phyloP scores from a whole-genome alignment of 805 yeast genomes.

The Nakazawaea laoshanensis region DNA sequence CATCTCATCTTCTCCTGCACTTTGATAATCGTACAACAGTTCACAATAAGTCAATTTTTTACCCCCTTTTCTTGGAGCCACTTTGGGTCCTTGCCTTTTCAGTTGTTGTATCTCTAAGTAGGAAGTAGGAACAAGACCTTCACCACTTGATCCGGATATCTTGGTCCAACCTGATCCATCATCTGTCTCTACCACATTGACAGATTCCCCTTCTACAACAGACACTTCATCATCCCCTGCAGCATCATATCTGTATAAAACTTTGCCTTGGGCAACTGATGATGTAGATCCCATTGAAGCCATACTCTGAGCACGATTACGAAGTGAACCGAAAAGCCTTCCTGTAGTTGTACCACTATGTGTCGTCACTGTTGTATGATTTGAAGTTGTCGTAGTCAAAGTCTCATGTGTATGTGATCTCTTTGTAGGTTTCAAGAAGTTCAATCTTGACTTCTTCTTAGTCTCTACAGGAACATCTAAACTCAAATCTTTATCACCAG shows the following conservation, averaged over 20 bases:
- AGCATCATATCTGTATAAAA: conserved; percentile 57
- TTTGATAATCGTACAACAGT: conserved; percentile 68
- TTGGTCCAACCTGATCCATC: conserved; percentile 93
- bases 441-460: conserved; percentile 55
- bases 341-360: conserved; percentile 15
- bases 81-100: conserved; percentile 62
- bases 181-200: conserved; percentile 56
- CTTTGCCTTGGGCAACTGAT: conserved; percentile 31
- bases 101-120: conserved; percentile 44
- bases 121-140: conserved; percentile 81
- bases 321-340: conserved; percentile 27
- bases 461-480: conserved; percentile 41
- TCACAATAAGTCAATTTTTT: conserved; percentile 50
- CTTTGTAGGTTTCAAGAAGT: conserved; percentile 17
- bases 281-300: conserved; percentile 13
- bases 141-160: conserved; percentile 37
- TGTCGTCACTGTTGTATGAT: conserved; percentile 13
- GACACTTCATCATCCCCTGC: conserved; percentile 70
- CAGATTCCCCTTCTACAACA: conserved; percentile 49
- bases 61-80: conserved; percentile 71
- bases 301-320: conserved; percentile 22
- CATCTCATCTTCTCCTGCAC: conserved; percentile 77
- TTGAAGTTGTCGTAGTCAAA: conserved; percentile 14
- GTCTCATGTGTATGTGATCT: neutral
- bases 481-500: conserved; percentile 65